These are phyloP conservation scores for Casuarina glauca DNA, from an alignment of 306 rosid genomes.

Conservation along the genomic window DNA sequence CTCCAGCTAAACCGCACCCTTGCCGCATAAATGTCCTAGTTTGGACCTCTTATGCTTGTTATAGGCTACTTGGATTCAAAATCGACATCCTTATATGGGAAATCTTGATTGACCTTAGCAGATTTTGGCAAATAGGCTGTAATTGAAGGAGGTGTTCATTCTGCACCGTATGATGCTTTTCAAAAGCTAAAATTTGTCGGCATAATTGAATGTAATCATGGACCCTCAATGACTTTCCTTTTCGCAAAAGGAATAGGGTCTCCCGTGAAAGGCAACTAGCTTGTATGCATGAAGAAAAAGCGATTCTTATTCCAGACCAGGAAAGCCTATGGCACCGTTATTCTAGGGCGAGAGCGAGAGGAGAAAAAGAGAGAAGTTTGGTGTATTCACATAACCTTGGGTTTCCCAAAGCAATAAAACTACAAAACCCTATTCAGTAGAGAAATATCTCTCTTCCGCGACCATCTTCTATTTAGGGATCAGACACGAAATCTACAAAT, in stretches of 20 bases:
- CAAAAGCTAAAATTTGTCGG: conserved; percentile 10
- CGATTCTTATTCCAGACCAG: conserved; percentile 23
- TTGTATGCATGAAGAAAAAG: conserved; percentile 18
- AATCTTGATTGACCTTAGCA: no score
- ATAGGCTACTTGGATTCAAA: no score
- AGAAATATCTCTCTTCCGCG: conserved; percentile 22
- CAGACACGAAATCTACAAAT: conserved; percentile 14
- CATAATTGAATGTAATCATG: conserved; percentile 10
- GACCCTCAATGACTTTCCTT: conserved; percentile 28
- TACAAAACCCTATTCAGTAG: conserved; percentile 23
- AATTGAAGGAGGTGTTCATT: no score
- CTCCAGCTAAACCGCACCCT: no score
- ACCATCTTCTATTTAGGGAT: conserved; percentile 14
- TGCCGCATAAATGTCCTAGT: no score
- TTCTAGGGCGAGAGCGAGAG: background rate
- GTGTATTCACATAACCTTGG: background rate
- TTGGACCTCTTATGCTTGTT: no score
- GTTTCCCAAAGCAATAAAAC: background rate
- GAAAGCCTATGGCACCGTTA: background rate
- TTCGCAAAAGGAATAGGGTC: conserved; percentile 25
- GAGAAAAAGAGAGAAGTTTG: background rate
- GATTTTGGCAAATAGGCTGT: no score
- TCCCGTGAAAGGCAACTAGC: conserved; percentile 27
- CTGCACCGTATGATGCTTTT: no score
- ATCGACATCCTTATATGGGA: no score